phyloP scores from a whole-genome alignment of 805 yeast genomes.

The Scheffersomyces spartinae region DNA sequence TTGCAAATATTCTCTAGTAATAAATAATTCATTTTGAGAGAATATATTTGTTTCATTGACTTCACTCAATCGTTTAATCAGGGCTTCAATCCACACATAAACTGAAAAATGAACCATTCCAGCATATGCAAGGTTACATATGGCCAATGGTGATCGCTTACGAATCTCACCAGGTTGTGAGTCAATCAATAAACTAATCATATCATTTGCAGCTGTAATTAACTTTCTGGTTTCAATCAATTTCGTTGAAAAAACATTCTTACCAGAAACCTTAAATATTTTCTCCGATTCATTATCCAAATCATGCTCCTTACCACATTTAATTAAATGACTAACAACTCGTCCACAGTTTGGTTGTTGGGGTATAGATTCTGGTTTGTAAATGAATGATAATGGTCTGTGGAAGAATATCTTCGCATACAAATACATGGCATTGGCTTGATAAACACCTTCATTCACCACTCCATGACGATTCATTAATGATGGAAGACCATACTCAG shows the following conservation, averaged over 20 bases:
- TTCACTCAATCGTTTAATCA: constrained; percentile 8
- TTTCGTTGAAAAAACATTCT: constrained; percentile 29
- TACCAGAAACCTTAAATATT: constrained; percentile 10
- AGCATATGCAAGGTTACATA: constrained; percentile 43
- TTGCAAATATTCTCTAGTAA: too few relatives aligned
- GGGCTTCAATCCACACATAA: constrained; percentile 39
- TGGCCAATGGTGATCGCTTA: constrained; percentile 38
- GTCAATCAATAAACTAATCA: constrained; percentile 34
- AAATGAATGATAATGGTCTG: constrained; percentile 40
- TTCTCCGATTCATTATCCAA: constrained; percentile 3
- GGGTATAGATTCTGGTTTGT: constrained; percentile 35
- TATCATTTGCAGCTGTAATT: constrained; percentile 41
- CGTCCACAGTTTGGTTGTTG: constrained; percentile 24
- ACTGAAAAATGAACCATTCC: constrained; percentile 42
- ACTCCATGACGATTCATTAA: constrained; percentile 30
- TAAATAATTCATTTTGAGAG: too few relatives aligned
- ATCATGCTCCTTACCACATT: constrained; percentile 15
- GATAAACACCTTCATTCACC: constrained; percentile 45
- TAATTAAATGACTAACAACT: too few relatives aligned
- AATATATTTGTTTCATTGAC: constrained; percentile 3
- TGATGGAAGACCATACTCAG: constrained; percentile 28
- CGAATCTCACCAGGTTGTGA: constrained; percentile 32
- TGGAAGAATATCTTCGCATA: constrained; percentile 46
- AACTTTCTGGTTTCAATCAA: constrained; percentile 42
- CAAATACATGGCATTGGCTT: constrained; percentile 34